A percentile compares a stretch with the other conserved stretches of the same genome.
Evolutionary conservation across 257 asterid genomes (phyloP).

Genomic region (Rauvolfia tetraphylla): DNA sequence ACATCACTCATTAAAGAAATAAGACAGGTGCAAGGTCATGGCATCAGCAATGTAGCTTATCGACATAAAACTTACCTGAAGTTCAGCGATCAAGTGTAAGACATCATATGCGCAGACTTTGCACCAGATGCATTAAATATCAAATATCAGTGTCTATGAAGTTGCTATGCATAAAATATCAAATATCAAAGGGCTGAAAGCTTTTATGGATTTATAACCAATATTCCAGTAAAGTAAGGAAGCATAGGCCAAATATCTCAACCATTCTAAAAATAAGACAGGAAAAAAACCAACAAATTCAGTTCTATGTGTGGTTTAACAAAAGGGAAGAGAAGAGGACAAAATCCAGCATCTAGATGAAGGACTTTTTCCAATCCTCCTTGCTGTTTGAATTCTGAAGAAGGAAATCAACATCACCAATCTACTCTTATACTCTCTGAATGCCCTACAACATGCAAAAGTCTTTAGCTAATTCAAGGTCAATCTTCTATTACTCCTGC

Average conservation of each 20-base stretch:
- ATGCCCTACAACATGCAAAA: neutral
- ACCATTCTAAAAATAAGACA: neutral
- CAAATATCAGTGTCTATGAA: neutral
- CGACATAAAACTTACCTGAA: slow-evolving; percentile 81
- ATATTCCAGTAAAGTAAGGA: neutral
- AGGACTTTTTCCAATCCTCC: neutral
- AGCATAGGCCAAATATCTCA: neutral
- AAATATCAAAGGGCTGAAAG: neutral
- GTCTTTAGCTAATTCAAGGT: neutral
- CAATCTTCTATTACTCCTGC: neutral
- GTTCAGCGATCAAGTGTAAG: slow-evolving; percentile 97
- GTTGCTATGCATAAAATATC: too few species aligned
- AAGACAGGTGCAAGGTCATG: slow-evolving; percentile 43
- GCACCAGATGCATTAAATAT: slow-evolving; percentile 18
- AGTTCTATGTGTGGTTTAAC: neutral
- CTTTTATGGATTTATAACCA: neutral
- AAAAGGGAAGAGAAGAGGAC: neutral
- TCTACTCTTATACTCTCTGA: neutral
- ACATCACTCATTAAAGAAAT: slow-evolving; percentile 1
- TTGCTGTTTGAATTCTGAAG: neutral
- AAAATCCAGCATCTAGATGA: neutral
- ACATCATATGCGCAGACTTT: slow-evolving; percentile 74
- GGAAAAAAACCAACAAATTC: neutral
- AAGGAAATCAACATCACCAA: neutral
- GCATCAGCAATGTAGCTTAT: slow-evolving; percentile 63